Evolutionary conservation across 164 flowering plant genomes (phyloP).

Genomic region (Umbilicus rupestris): DNA sequence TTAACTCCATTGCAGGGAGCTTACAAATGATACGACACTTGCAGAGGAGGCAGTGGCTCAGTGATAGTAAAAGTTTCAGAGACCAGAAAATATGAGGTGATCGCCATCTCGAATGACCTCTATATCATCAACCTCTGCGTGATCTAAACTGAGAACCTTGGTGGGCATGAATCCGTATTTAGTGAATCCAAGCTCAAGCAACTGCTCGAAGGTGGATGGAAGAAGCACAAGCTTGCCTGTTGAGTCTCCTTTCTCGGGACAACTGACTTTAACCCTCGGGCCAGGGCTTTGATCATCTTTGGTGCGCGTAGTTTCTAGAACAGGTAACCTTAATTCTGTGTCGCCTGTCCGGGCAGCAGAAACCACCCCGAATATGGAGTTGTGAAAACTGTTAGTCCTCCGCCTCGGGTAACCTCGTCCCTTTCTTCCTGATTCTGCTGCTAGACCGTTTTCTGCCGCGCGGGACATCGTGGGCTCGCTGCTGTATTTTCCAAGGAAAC

Average conservation of each 20-base stretch:
- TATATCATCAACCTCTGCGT: constrained; percentile 64
- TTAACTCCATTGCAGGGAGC: not conserved
- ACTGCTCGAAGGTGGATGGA: constrained; percentile 45
- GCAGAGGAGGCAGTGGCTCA: too few species aligned
- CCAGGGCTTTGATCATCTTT: constrained; percentile 8
- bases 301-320: not conserved
- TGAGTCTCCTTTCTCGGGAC: constrained; percentile 37
- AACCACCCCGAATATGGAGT: constrained; percentile 78
- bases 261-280: constrained; percentile 49
- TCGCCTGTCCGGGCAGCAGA: constrained; percentile 40
- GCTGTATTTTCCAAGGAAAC: constrained; percentile 33
- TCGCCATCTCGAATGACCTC: constrained; percentile 76
- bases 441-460: constrained; percentile 16
- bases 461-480: constrained; percentile 49
- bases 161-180: constrained; percentile 41
- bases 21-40: not conserved
- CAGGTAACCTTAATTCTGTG: constrained; percentile 17
- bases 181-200: constrained; percentile 37
- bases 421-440: constrained; percentile 9
- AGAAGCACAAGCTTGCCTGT: constrained; percentile 50
- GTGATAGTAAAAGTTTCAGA: not conserved
- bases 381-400: constrained; percentile 47
- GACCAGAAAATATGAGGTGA: constrained; percentile 44
- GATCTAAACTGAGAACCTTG: constrained; percentile 37
- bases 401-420: constrained; percentile 30